Conservation (phyloP, 257 asterid species). For the Echites panduratus region DNA sequence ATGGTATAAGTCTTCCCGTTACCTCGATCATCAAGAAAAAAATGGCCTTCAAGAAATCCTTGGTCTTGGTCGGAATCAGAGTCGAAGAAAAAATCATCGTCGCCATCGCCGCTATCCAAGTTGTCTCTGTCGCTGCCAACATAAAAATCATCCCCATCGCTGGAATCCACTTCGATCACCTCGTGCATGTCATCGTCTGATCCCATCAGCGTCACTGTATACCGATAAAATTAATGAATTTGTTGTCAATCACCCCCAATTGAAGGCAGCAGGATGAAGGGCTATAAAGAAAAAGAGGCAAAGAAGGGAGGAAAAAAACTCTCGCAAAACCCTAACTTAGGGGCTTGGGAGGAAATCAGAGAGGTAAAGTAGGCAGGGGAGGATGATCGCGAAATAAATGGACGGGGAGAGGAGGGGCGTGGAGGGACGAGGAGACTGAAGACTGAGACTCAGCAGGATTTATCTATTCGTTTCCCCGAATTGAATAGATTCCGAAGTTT, state of each 20-base stretch:
- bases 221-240: not conserved
- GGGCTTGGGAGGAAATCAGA: not conserved
- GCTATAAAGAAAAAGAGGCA: not conserved
- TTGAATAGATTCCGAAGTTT: no score
- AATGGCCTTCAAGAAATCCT: not conserved
- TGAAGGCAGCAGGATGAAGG: no score
- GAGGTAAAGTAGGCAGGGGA: not conserved
- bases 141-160: constrained; percentile 8
- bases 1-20: constrained; percentile 12
- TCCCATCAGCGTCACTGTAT: not conserved
- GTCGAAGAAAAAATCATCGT: not conserved
- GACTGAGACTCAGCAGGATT: not conserved
- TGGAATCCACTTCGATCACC: constrained; percentile 14
- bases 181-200: not conserved
- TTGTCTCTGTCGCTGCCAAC: constrained; percentile 1
- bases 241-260: not conserved
- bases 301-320: not conserved
- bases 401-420: not conserved
- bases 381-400: not conserved
- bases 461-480: no score
- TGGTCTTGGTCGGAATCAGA: constrained; percentile 12
- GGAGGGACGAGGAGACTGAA: not conserved
- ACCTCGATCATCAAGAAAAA: not conserved
- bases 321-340: constrained; percentile 6
- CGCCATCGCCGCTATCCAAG: not conserved